Percentiles rank a stretch among this genome's conserved stretches.
Conservation (phyloP, 192 early-diverging fungal species). For the Entomortierella beljakovae region DNA sequence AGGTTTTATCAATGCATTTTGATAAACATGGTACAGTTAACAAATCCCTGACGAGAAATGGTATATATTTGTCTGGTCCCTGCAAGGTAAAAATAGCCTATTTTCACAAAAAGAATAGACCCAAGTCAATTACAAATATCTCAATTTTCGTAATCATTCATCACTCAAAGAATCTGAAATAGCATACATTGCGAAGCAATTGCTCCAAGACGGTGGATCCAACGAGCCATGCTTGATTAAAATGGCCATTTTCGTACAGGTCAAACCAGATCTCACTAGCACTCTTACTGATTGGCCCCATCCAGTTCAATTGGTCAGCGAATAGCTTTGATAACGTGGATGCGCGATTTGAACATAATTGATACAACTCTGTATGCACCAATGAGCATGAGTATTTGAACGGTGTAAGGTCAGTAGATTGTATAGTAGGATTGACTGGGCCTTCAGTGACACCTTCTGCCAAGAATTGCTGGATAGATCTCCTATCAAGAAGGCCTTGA, state of each 20-base stretch:
- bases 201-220: conserved; percentile 49
- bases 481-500: neutral
- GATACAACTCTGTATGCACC: neutral
- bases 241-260: conserved; percentile 1
- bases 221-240: conserved; percentile 42
- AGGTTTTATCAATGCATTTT: conserved; percentile 11
- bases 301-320: conserved; percentile 17
- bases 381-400: conserved; percentile 7
- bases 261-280: conserved; percentile 31
- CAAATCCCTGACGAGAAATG: conserved; percentile 33
- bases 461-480: neutral
- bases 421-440: neutral
- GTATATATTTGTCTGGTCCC: conserved; percentile 35
- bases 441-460: neutral
- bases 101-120: neutral
- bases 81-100: conserved; percentile 32
- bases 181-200: conserved; percentile 38
- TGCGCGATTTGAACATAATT: neutral
- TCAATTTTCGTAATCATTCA: neutral
- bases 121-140: neutral
- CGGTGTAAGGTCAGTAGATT: conserved; percentile 3
- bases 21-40: conserved; percentile 26
- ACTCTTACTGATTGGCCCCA: neutral
- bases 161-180: too few relatives aligned
- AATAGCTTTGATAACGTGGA: neutral